These are phyloP conservation scores for Chenopodium formosanum DNA, from an alignment of 148 eudicot species.

Conservation along the genomic window DNA sequence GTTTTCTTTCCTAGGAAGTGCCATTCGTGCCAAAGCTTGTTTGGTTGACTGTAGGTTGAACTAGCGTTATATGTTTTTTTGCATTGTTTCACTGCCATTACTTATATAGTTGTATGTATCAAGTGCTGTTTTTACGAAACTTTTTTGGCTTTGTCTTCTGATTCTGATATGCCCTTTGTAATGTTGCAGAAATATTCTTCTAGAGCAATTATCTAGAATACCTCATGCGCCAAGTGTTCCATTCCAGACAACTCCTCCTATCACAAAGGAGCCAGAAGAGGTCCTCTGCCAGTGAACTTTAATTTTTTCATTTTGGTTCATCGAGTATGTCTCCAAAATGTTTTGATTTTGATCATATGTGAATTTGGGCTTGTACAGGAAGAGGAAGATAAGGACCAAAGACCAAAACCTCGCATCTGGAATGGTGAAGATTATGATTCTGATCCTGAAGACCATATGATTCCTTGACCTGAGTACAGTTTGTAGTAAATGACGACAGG, in stretches of 20 bases:
- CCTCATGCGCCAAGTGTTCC: constrained; percentile 77
- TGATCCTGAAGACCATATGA: constrained; percentile 56
- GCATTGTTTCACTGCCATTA: neutral
- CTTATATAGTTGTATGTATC: neutral
- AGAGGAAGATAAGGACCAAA: constrained; percentile 56
- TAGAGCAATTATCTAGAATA: constrained; percentile 72
- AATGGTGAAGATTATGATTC: constrained; percentile 66
- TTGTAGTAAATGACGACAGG: constrained; percentile 23
- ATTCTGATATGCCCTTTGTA: constrained; percentile 10
- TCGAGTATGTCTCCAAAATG: neutral
- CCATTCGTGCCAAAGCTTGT: neutral
- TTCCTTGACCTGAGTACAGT: constrained; percentile 24
- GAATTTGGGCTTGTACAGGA: constrained; percentile 33
- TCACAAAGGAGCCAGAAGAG: constrained; percentile 65
- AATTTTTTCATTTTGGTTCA: neutral
- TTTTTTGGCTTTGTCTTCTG: neutral
- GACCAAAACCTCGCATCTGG: constrained; percentile 75
- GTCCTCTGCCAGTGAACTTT: constrained; percentile 29
- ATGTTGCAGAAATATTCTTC: constrained; percentile 60
- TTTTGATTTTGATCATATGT: constrained; percentile 12
- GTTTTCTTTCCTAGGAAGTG: neutral
- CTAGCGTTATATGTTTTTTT: neutral
- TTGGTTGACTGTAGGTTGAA: neutral
- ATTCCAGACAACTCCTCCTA: constrained; percentile 62
- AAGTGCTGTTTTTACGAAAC: neutral